Conservation (phyloP, 108 stramenopile species). For the Epithemia pelagica region DNA sequence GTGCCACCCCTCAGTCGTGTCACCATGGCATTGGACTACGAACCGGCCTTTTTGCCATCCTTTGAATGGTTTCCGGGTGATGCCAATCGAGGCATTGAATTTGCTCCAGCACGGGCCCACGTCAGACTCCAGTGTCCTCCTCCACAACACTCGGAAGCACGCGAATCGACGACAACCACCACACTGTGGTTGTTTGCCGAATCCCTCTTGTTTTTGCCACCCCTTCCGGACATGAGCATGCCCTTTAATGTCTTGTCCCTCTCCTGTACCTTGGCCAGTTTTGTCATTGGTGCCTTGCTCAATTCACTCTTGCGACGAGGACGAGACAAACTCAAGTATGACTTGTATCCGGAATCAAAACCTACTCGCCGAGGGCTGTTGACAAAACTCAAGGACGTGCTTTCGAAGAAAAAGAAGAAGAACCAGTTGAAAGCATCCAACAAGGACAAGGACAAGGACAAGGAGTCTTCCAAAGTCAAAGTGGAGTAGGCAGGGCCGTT, state of each 20-base stretch:
- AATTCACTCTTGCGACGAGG: constrained; percentile 69
- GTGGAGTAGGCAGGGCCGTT: too few species aligned
- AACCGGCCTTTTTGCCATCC: constrained; percentile 50
- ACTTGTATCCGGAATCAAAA: constrained; percentile 35
- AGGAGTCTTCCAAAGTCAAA: too few species aligned
- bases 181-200: constrained; percentile 41
- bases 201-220: constrained; percentile 59
- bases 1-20: constrained; percentile 36
- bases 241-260: constrained; percentile 91
- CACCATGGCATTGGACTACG: constrained; percentile 50
- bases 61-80: constrained; percentile 77
- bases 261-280: constrained; percentile 80
- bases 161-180: not conserved
- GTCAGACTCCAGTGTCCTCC: constrained; percentile 15
- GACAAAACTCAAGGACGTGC: too few species aligned
- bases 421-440: too few species aligned
- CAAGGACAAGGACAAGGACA: too few species aligned
- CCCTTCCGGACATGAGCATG: constrained; percentile 92
- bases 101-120: constrained; percentile 49
- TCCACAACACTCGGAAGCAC: not conserved
- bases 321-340: constrained; percentile 49
- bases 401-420: too few species aligned
- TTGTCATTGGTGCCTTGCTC: constrained; percentile 75
- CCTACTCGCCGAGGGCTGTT: too few species aligned
- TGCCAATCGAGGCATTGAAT: constrained; percentile 74